These are phyloP conservation scores for Hypericum androsaemum DNA, from an alignment of 345 rosid genomes.

Conservation along the genomic window DNA sequence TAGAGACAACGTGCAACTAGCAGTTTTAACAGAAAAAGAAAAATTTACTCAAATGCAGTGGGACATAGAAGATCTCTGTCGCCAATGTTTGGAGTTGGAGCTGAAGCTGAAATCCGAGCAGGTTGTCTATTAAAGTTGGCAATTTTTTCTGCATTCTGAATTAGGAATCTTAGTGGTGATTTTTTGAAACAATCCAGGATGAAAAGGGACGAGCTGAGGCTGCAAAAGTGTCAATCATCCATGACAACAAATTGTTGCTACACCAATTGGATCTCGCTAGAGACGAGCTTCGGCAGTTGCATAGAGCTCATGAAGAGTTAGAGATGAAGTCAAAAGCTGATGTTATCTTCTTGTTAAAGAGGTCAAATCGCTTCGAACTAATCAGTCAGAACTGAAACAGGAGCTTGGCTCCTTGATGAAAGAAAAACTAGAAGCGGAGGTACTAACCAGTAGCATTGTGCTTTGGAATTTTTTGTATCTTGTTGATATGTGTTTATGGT, in stretches of 20 bases:
- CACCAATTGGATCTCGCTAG: slow-evolving; percentile 48
- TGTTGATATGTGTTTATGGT: no score
- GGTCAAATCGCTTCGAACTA: slow-evolving; percentile 71
- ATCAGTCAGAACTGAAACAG: slow-evolving; percentile 60
- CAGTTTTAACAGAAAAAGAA: slow-evolving; percentile 64
- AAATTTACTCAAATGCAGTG: slow-evolving; percentile 85
- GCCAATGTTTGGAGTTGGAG: slow-evolving; percentile 66
- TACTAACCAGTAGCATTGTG: slow-evolving; percentile 13
- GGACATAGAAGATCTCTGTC: slow-evolving; percentile 89
- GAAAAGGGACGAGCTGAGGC: slow-evolving; percentile 45
- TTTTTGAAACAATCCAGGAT: slow-evolving; percentile 40
- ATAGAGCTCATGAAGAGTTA: slow-evolving; percentile 50
- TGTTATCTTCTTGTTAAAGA: slow-evolving; percentile 77
- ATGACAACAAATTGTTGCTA: slow-evolving; percentile 56
- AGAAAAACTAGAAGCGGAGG: slow-evolving; percentile 89
- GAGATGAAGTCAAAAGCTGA: slow-evolving; percentile 89
- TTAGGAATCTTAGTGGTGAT: slow-evolving; percentile 8
- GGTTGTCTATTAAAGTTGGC: slow-evolving; percentile 24
- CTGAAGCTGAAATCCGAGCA: slow-evolving; percentile 53
- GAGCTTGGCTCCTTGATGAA: slow-evolving; percentile 72
- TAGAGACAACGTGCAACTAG: slow-evolving; percentile 66
- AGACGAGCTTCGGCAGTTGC: slow-evolving; percentile 47
- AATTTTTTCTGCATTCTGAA: slow-evolving; percentile 1
- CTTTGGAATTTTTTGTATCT: background rate
- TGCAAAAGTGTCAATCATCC: slow-evolving; percentile 36